Base-by-base conservation (phyloP, 352 stramenopile genomes). In the Phytopythium litorale region DNA sequence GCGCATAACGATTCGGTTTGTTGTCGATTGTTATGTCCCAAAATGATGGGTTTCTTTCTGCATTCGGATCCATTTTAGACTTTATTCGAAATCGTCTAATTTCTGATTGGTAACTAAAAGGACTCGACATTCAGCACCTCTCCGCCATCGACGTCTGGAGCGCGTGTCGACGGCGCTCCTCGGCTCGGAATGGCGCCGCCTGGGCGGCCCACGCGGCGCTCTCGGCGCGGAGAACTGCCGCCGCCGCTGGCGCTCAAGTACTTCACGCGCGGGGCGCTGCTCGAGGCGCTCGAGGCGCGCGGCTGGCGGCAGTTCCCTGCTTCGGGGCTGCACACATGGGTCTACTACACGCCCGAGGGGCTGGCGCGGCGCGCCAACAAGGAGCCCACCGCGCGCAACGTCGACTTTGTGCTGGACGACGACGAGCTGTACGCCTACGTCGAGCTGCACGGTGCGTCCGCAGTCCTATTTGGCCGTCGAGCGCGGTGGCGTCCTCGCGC, bases 351-450 rank as follows among this genome's bases (percentile, higher is more conserved):
- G 33, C 50, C 33, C 73, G 71, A 68, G 23, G 62, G 65, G 53
- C 60, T 82, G 21, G 69, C 76, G 37, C 57, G 68, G 28, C 71
- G 71, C 18, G 53, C 75, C 4, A 68, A 75, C 55, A 60, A 60
- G 40, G 33, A 52, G 23, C 55, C 23, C 21, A 60, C 40, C 38
- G 55, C n/a, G 38, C 55, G 9, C 33, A 45, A 45, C 40, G 55
- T 60, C 38, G 55, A 60, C 55, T 60, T 28, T 16, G 55, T 60
- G 23, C 40, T 58, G 19, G 53, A 60, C 55, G 55, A 60, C 23
- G 8, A 40, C 25, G 55, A 28, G 15, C 55, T 60, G n/a, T 51
- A 52, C 55, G 25, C 28, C 38, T 60, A 42, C 55, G 23, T 60
- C 55, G 40, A 60, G 55, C 25, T 40, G 15, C 55, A 60, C 23